Conservation (phyloP, 345 rosid species). For the Euclidium syriacum region DNA sequence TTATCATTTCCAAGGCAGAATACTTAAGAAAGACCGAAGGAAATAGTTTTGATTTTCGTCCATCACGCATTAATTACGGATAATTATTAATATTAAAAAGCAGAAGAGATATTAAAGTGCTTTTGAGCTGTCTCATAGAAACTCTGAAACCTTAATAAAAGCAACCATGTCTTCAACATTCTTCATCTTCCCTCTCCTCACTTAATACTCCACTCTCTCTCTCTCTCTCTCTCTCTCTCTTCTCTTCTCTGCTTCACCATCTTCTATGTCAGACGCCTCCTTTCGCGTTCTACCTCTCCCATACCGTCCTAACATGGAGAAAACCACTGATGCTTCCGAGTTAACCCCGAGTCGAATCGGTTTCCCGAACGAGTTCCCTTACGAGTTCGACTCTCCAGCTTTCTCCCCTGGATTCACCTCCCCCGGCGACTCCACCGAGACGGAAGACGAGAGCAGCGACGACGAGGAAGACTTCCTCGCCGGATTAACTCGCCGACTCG, state of each 20-base stretch:
- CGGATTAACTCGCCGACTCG: conserved; percentile 59
- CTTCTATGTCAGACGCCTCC: conserved; percentile 1
- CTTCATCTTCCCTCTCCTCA: conserved; percentile 28
- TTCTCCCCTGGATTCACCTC: conserved; percentile 41
- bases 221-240: not conserved
- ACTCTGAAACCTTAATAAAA: conserved; percentile 38
- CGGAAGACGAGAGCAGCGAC: conserved; percentile 42
- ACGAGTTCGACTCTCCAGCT: conserved; percentile 44
- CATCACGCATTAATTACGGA: conserved; percentile 35
- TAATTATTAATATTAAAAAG: not conserved
- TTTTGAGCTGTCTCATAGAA: conserved; percentile 37
- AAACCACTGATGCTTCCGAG: not conserved
- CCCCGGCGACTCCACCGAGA: conserved; percentile 52
- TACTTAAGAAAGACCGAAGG: conserved; percentile 8
- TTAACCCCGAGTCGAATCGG: conserved; percentile 24
- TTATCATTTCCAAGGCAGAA: not conserved
- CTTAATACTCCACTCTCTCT: not conserved
- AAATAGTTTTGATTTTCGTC: conserved; percentile 23
- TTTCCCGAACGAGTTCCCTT: conserved; percentile 63
- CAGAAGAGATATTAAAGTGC: conserved; percentile 24
- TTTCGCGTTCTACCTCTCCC: not conserved
- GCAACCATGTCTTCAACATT: conserved; percentile 32
- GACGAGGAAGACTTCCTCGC: conserved; percentile 77
- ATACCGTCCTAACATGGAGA: conserved; percentile 10
- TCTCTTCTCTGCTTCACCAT: not conserved